Conservation (phyloP, 148 eudicot species). For the Chenopodium quinoa region DNA sequence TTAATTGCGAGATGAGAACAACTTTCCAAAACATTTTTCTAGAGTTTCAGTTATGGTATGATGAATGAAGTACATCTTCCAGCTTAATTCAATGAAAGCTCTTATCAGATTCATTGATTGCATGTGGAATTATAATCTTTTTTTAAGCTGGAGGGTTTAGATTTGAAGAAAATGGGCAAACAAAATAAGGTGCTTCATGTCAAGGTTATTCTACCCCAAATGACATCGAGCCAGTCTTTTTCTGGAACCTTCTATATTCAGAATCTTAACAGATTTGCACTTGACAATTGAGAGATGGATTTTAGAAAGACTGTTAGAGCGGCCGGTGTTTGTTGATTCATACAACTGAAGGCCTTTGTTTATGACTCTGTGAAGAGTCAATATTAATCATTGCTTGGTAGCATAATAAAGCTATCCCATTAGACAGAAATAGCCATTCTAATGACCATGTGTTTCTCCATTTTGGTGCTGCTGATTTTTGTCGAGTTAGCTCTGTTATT, state of each 20-base stretch:
- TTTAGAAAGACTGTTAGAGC: not conserved
- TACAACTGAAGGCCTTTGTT: not conserved
- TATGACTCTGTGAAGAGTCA: not conserved
- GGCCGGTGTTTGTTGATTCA: not conserved
- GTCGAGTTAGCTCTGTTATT: not conserved
- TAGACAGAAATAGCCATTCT: not conserved
- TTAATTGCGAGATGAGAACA: not conserved
- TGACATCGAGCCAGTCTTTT: not conserved
- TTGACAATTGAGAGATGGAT: not conserved
- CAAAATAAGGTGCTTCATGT: not conserved
- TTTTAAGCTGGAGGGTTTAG: too few relatives aligned
- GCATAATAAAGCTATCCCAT: not conserved
- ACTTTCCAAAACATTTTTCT: not conserved
- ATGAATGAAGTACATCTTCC: too few relatives aligned
- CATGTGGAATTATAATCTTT: too few relatives aligned
- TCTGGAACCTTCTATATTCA: not conserved
- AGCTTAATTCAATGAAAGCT: too few relatives aligned
- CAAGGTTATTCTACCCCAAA: not conserved
- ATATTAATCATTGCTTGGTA: not conserved
- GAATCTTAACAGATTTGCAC: not conserved
- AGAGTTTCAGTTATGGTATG: not conserved
- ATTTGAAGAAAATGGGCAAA: too few relatives aligned
- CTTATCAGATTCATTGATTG: too few relatives aligned
- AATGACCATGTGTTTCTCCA: not conserved
- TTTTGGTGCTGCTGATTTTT: not conserved